These are phyloP conservation scores for Lunularia cruciata DNA, from an alignment of 225 moss, liverwort and hornwort genomes.

Conservation along the genomic window DNA sequence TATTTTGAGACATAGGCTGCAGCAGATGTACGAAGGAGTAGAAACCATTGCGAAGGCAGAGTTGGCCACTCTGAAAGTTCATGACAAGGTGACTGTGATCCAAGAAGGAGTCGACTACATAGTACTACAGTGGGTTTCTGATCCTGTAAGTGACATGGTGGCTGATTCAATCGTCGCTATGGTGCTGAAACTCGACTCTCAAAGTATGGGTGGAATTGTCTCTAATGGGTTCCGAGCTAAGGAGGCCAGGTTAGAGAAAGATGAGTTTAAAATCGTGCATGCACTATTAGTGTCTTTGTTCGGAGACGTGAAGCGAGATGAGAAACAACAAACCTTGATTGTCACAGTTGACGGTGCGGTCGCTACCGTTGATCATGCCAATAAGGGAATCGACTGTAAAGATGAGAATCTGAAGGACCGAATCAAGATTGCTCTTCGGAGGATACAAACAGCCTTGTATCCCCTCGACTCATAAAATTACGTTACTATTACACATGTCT, in stretches of 20 bases:
- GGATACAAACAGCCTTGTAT: slow-evolving; percentile 92
- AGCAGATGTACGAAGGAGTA: slow-evolving; percentile 93
- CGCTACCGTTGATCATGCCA: slow-evolving; percentile 81
- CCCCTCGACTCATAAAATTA: slow-evolving; percentile 65
- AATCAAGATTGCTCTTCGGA: slow-evolving; percentile 81
- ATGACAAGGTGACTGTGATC: slow-evolving; percentile 71
- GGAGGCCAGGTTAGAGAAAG: slow-evolving; percentile 65
- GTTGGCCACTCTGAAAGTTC: slow-evolving; percentile 65
- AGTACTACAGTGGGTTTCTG: slow-evolving; percentile 78
- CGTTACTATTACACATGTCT: background rate
- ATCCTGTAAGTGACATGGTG: slow-evolving; percentile 94
- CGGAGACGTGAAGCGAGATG: slow-evolving; percentile 71
- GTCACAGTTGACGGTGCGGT: slow-evolving; percentile 72
- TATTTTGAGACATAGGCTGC: slow-evolving; percentile 73
- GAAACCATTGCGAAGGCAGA: slow-evolving; percentile 66
- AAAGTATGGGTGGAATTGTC: slow-evolving; percentile 67
- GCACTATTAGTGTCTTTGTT: slow-evolving; percentile 78
- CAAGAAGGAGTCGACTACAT: slow-evolving; percentile 85
- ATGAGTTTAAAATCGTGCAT: slow-evolving; percentile 94
- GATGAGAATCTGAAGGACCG: slow-evolving; percentile 79
- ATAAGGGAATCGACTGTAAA: slow-evolving; percentile 84
- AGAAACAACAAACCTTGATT: slow-evolving; percentile 65
- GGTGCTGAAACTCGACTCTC: slow-evolving; percentile 79
- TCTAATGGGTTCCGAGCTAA: slow-evolving; percentile 57
- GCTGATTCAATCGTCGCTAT: slow-evolving; percentile 89